Evolutionary conservation across 2,329 filamentous ascomycete species (phyloP), one percentile per base, ranked within the genome.

Genomic region (Gyromitra esculenta): DNA sequence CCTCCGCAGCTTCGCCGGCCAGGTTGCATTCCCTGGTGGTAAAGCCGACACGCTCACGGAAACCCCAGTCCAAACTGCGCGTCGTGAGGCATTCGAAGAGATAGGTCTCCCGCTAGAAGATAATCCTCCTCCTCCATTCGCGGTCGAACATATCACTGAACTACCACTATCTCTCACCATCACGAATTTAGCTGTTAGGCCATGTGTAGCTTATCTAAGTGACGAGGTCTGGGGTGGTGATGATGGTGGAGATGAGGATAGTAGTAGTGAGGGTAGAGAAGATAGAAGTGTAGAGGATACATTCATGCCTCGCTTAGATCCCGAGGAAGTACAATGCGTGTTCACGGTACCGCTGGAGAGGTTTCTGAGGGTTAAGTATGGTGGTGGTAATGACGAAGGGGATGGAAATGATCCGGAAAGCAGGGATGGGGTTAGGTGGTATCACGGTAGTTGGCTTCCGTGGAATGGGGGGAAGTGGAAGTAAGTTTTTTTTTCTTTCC

Each of bases 31-130:
- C 69, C 93, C 94, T 0, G 93, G 93, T 67, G 94, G 93, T 89
- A 89, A 88, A 83, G 86, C 88, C 68, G 89, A 90, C 78, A 83
- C 84, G 0, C 81, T 86, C 8, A 76, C 82, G 7, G 89, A 91
- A 82, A 87, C 86, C 0, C 84, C 86, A 84, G 93, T 93, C 83
- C 88, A 94, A 81, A 96, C 94, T 66, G 94, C 95, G 7, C 89
- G 95, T 25, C 89, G 95, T 79, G 95, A 98, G 86, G 94, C 95
- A 0, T 92, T 88, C 83, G 95, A 98, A 83, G 95, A 98, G 83
- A 97, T 98, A 79, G 95, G 95, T 0, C 89, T 98, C 1, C 92
- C 95, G 0, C 87, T 91, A 81, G 87, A 90, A 81, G 87, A 90
- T 80, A 89, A 94, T 81, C 81, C 83, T 73, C 88, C 88, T 76